Percentiles rank a stretch among this genome's conserved stretches.
Conservation (phyloP, 2,329 filamentous ascomycete genomes). For the Gnomoniopsis smithogilvyi region DNA sequence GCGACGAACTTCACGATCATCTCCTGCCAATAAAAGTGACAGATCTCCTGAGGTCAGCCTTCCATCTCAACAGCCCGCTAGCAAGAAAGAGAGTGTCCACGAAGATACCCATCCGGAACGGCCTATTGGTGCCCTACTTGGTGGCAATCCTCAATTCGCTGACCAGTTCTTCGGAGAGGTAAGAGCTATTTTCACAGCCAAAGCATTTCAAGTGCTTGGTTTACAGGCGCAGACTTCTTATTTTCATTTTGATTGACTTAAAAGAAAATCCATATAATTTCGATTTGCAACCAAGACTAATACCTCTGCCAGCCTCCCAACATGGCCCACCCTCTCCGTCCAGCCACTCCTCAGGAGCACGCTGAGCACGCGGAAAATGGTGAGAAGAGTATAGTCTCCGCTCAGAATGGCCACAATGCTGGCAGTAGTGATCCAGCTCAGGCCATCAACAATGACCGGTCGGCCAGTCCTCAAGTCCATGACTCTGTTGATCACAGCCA, state of each 20-base stretch:
- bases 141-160: background rate
- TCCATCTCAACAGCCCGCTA: background rate
- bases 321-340: background rate
- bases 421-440: background rate
- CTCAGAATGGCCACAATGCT: background rate
- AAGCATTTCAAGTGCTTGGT: too few species aligned
- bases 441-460: background rate
- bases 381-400: background rate
- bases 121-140: background rate
- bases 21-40: background rate
- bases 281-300: background rate
- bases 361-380: background rate
- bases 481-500: background rate
- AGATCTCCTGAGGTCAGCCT: background rate
- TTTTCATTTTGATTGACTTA: too few species aligned
- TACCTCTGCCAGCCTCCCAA: background rate
- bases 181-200: background rate
- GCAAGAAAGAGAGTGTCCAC: background rate
- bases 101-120: background rate
- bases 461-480: background rate
- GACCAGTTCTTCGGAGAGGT: constrained; percentile 14
- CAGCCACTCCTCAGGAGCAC: background rate
- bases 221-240: too few species aligned
- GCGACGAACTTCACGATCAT: background rate
- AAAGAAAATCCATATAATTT: too few species aligned